Base-by-base conservation (phyloP, 208 protist species). In the Wallacemonas collosoma region DNA sequence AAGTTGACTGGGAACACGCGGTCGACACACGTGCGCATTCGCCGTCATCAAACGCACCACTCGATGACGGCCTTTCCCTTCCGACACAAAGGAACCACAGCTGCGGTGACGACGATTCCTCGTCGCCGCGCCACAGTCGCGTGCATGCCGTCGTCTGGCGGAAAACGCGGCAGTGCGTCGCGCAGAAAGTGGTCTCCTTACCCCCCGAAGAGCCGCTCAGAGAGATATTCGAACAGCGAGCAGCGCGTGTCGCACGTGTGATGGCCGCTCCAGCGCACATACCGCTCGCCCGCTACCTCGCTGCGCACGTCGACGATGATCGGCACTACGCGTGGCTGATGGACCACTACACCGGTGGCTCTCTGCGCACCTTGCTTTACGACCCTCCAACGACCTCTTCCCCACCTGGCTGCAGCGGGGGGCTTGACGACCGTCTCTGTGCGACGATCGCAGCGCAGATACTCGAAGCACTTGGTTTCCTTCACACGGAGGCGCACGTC, bases 111-210 rank as follows among this genome's bases (percentile, higher is more conserved):
- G 26, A 26, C 26, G 26, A 26, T 26, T 26, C 26, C 26, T 26
- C 26, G 26, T 26, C 26, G n/a, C 45, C 12, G n/a, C 71, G 72
- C 2, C 77, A 75, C 40, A 81, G 77, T 38, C 80, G 87, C 48
- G 41, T 92, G 14, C 76, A 75, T 35, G 71, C 68, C 36, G 81
- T 85, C 50, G 48, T 70, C 45, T 86, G 79, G 77, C 14, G 17
- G 9, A 26, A 57, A 11, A 54, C n/a, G 2, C 36, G 63, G 26
- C n/a, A 55, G 7, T 67, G 80, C 51, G 72, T 83, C 35, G 73
- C 80, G 56, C 64, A 87, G 60, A 93, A 93, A 66, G 77, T 89
- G 57, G 85, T 89, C 15, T 54, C 80, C 35, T 58, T 84, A 9
- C 68, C 62, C 14, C 66, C 47, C 17, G 82, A 83, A 54, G 82